phyloP scores from a whole-genome alignment of 1,139 yeast species.

The Sugiyamaella sp. region DNA sequence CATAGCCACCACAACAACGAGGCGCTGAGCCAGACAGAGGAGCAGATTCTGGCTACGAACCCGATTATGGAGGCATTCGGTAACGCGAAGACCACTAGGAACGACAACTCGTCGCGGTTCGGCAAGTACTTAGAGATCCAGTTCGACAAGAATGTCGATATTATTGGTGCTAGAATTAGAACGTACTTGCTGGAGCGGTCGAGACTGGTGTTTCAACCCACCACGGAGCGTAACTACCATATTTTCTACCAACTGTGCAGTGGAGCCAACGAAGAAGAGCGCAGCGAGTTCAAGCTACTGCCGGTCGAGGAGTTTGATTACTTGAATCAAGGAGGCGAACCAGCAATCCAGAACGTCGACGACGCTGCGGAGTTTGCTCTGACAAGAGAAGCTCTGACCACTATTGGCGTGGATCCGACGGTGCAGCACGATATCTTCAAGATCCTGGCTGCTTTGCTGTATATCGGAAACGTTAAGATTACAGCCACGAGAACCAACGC shows the following conservation, averaged over 20 bases:
- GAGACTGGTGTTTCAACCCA: conserved; percentile 90
- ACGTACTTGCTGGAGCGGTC: conserved; percentile 93
- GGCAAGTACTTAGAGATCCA: conserved; percentile 94
- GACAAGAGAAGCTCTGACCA: conserved; percentile 72
- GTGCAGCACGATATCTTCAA: conserved; percentile 73
- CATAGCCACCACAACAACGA: conserved; percentile 46
- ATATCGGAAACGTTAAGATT: conserved; percentile 90
- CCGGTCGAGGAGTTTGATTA: conserved; percentile 72
- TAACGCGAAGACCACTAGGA: conserved; percentile 96
- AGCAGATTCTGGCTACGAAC: conserved; percentile 93
- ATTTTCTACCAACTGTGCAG: conserved; percentile 88
- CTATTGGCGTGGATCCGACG: conserved; percentile 70
- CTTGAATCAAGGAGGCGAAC: conserved; percentile 87
- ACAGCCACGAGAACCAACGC: conserved; percentile 88
- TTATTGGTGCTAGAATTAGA: conserved; percentile 92
- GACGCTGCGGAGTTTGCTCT: conserved; percentile 75
- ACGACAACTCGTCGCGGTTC: conserved; percentile 95
- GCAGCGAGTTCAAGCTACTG: conserved; percentile 57
- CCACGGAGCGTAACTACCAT: conserved; percentile 88
- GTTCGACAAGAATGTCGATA: conserved; percentile 71
- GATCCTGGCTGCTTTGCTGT: conserved; percentile 85
- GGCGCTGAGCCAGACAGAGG: conserved; percentile 90
- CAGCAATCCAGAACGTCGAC: conserved; percentile 74
- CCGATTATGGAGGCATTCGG: conserved; percentile 99
- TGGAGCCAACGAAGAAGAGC: conserved; percentile 69